A percentile compares a stretch with the other conserved stretches of the same genome.
phyloP scores from a whole-genome alignment of 202 grass and related monocot species.

The Bolboschoenoplectus hybrid region DNA sequence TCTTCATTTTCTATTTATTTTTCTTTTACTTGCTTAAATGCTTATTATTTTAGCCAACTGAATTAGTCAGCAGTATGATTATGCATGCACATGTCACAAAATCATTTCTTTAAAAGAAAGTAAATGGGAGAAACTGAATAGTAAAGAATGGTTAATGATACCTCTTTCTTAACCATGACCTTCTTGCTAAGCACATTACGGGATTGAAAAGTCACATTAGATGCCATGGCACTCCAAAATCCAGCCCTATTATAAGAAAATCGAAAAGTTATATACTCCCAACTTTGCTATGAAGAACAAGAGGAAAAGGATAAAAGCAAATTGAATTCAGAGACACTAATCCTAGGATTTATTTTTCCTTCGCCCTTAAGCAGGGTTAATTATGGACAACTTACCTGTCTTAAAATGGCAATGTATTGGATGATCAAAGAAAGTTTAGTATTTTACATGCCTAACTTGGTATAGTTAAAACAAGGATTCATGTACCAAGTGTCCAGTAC shows the following conservation, averaged over 20 bases:
- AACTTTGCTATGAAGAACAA: conserved; percentile 9
- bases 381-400: neutral
- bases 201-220: conserved; percentile 93
- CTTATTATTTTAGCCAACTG: neutral
- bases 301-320: neutral
- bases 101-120: conserved; percentile 13
- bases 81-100: conserved; percentile 19
- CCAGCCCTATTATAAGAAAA: conserved; percentile 58
- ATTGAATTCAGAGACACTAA: neutral
- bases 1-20: neutral
- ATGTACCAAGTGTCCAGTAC: neutral
- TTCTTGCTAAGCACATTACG: conserved; percentile 98
- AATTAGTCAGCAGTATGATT: neutral
- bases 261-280: conserved; percentile 3
- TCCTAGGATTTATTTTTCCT: neutral
- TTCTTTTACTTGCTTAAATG: neutral
- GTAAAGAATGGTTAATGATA: conserved; percentile 31
- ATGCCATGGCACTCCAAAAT: conserved; percentile 96
- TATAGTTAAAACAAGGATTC: neutral
- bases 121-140: neutral
- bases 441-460: conserved; percentile 2
- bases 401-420: neutral
- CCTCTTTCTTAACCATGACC: conserved; percentile 98
- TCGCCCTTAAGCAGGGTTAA: neutral
- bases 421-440: neutral